Conservation (phyloP, 176 grass and related monocot genomes). For the Paspalum vaginatum region DNA sequence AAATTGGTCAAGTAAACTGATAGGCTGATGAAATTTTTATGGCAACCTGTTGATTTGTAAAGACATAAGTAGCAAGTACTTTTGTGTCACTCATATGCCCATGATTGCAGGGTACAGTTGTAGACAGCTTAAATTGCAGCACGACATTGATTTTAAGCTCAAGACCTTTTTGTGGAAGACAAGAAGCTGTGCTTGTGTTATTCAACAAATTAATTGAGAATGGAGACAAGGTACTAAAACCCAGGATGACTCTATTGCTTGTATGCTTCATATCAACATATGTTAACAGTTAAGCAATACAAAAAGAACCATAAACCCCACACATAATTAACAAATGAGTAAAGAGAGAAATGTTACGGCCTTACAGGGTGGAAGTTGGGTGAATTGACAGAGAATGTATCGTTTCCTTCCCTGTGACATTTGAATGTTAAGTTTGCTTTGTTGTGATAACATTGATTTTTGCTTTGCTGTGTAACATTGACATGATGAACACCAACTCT, state of each 20-base stretch:
- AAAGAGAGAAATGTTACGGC: constrained; percentile 52
- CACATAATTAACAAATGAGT: constrained; percentile 3
- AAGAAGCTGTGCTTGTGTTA: neutral
- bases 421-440: constrained; percentile 97
- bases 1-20: neutral
- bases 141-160: constrained; percentile 19
- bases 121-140: neutral
- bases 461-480: constrained; percentile 86
- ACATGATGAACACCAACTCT: constrained; percentile 98
- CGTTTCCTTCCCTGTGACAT: constrained; percentile 91
- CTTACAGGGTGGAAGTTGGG: constrained; percentile 95
- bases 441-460: constrained; percentile 82
- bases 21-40: neutral
- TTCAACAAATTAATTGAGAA: constrained; percentile 33
- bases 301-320: neutral
- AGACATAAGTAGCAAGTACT: neutral
- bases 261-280: neutral
- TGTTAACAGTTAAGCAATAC: neutral
- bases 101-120: neutral
- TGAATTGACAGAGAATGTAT: constrained; percentile 95
- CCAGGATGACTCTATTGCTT: neutral
- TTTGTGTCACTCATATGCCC: neutral
- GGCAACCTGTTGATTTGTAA: neutral
- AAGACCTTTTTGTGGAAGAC: neutral
- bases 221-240: constrained; percentile 15